Evolutionary conservation across 495 filamentous ascomycete genomes (phyloP).

Genomic region (Aspergillus taichungensis): DNA sequence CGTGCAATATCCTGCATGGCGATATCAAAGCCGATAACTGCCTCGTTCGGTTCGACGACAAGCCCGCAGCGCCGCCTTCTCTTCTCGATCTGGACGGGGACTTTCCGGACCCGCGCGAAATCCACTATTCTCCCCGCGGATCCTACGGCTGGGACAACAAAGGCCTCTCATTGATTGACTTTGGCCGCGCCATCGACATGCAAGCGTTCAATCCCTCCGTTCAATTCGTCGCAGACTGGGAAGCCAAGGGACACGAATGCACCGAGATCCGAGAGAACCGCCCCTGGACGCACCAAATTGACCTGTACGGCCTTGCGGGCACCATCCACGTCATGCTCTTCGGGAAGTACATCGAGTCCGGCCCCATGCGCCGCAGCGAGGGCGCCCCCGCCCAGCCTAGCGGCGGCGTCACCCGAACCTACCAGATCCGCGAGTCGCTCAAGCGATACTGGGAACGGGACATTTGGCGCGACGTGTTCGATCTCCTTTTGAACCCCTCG

Average conservation of each 20-base stretch:
- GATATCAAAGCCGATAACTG: constrained; percentile 96
- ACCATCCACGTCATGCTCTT: constrained; percentile 81
- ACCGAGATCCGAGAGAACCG: constrained; percentile 87
- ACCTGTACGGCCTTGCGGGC: constrained; percentile 86
- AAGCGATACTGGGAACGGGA: constrained; percentile 96
- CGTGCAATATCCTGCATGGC: constrained; percentile 74
- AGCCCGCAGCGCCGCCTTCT: constrained; percentile 17
- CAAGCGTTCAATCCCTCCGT: constrained; percentile 65
- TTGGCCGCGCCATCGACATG: constrained; percentile 93
- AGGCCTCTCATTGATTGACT: constrained; percentile 84
- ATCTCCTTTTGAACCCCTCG: constrained; percentile 76
- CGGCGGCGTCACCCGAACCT: constrained; percentile 45
- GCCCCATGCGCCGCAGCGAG: constrained; percentile 35
- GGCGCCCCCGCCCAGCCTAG: constrained; percentile 6
- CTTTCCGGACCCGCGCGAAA: constrained; percentile 33
- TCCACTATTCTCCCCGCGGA: constrained; percentile 62
- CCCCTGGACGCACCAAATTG: constrained; percentile 93
- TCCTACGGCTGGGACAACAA: constrained; percentile 69
- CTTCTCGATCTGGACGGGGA: constrained; percentile 30
- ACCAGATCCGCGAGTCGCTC: constrained; percentile 62
- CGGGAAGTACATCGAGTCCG: constrained; percentile 87
- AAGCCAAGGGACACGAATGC: constrained; percentile 73
- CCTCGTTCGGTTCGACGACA: constrained; percentile 68
- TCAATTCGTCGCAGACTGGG: constrained; percentile 93
- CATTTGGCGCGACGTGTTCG: constrained; percentile 78